Base-by-base conservation (phyloP, 2,329 filamentous ascomycete genomes). In the Allantophomopsis cytisporea region DNA sequence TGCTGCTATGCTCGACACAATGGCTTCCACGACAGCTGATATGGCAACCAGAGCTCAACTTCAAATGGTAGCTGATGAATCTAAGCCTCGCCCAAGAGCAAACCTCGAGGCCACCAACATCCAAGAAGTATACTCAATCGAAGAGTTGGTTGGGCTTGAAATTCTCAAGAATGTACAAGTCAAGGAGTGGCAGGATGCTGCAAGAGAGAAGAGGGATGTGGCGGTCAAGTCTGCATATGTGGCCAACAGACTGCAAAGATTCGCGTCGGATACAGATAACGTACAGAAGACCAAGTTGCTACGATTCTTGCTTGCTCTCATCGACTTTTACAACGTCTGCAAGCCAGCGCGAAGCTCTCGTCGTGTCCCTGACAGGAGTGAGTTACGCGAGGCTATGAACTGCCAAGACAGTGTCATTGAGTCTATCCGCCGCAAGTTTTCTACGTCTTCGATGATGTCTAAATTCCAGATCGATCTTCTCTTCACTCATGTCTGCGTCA, bases 401-500 rank as follows among this genome's bases (percentile, higher is more conserved):
- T 71, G 73, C 5, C 73, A 76, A 0, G 71, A 76, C 44, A 62
- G 67, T 1, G 69, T 88, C 7, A 62, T 84, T 31, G 76, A 81
- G 50, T 70, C 67, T 44, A 76, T 86, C 21, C 69, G 77, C 40
- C 69, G 77, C 51, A 82, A 76, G 49, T 89, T 88, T 53, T 75
- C 76, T 1, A 68, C 77, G 33, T 65, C 60, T 28, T 71, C 70
- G 16, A 66, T 73, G 43, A 73, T 89, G 60, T 71, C 75, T 40
- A 84, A 83, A 54, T 82, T 76, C 62, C 75, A 86, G 54, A 61
- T 69, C 23, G 81, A 89, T 53, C 67, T 84, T 45, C 60, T 88
- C 23, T 75, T 78, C 51, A 84, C 82, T 13, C 80, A 87, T 58
- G 74, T 82, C 51, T 81, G 77, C 50, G 80, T 73, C 1, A 67